A percentile compares a stretch with the other conserved stretches of the same genome.
phyloP scores from a whole-genome alignment of 768 basidiomycete genomes.

The Astraeus odoratus region DNA sequence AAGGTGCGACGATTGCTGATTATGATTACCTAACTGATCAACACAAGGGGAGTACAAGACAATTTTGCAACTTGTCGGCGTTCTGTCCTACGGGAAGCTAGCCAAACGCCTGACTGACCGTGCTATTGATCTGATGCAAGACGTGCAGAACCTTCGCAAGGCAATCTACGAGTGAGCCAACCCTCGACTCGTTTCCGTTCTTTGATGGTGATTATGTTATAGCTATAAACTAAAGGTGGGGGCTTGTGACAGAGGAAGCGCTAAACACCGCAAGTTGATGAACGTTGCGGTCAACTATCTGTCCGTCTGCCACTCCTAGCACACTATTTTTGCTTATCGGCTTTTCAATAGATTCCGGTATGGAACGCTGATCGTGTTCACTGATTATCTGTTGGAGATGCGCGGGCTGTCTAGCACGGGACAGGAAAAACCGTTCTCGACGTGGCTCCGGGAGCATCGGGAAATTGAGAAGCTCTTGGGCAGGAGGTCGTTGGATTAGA shows the following conservation, averaged over 20 bases:
- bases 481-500: constrained; percentile 63
- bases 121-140: constrained; percentile 89
- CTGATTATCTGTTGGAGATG: constrained; percentile 86
- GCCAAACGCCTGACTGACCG: constrained; percentile 88
- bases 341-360: constrained; percentile 61
- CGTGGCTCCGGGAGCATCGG: constrained; percentile 76
- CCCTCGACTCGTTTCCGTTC: background rate
- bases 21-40: background rate
- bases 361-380: constrained; percentile 87
- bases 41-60: constrained; percentile 91
- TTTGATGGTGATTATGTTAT: constrained; percentile 3
- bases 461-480: constrained; percentile 76
- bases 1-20: constrained; percentile 46
- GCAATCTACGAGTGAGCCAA: constrained; percentile 90
- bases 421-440: constrained; percentile 55
- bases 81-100: constrained; percentile 85
- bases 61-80: constrained; percentile 88
- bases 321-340: constrained; percentile 5
- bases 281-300: constrained; percentile 85
- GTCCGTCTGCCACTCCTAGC: constrained; percentile 31
- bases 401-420: constrained; percentile 33
- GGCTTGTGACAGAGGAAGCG: constrained; percentile 69
- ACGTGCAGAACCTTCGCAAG: constrained; percentile 93
- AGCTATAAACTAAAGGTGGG: constrained; percentile 92
- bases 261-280: constrained; percentile 69